Evolutionary conservation across 1,139 yeast genomes (phyloP), one percentile per base, ranked within the genome.

Genomic region (Saccharomycopsis crataegensis): DNA sequence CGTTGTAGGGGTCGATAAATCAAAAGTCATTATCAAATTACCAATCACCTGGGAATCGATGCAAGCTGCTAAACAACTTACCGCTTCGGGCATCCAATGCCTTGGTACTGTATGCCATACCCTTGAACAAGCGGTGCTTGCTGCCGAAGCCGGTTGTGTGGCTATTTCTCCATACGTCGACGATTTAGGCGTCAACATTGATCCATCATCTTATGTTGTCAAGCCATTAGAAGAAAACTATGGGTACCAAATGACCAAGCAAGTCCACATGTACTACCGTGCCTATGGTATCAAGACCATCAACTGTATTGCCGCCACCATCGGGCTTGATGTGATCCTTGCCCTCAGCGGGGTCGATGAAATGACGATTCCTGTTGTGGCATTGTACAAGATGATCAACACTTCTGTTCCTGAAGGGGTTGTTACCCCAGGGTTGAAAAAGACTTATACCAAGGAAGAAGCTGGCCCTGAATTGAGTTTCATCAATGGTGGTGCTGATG

Each of bases 71-170:
- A 59, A 60, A 46, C 55, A 49, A 32, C 59, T 67, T 48, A 54
- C 51, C 51, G 57, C 54, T 2, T 54, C 58, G 49, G 61, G 63
- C 7, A 62, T 67, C 49, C 51, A 59, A 16, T 59, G 64, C 46
- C 57, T 67, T 31, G 71, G 69, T 12, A 68, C 71, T 1, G 67
- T 66, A 59, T 59, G 65, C 16, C 68, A 65, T 52, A 60, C 66
- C 22, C 55, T 67, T 36, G 66, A 60, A 28, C 70, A 67, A 54
- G 70, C 68, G 2, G 60, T 46, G 8, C 31, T 46, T 14, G 49
- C 49, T 16, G 49, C 48, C 16, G 49, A 46, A 16, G 49, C 43
- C 12, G 47, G 47, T 3, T 46, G 49, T 37, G 31, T 14, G 4
- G 49, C 49, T 6, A 46, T 46, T 9, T 46, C 68, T 5, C 65